Conservation (phyloP, 2,329 filamentous ascomycete genomes). For the Xylariaceae sp. region DNA sequence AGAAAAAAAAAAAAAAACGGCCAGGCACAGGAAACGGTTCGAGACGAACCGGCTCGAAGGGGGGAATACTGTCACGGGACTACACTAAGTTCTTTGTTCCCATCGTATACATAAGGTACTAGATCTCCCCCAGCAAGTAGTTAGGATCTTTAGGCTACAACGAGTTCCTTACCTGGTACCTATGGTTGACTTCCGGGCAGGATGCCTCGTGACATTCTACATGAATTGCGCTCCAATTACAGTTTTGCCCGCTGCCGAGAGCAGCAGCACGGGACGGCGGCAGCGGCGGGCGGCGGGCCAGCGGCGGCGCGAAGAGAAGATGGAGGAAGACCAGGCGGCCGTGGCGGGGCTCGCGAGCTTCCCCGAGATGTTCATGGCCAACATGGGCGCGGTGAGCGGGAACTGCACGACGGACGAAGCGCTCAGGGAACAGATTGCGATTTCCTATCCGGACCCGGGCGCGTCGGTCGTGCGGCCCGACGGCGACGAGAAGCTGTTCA, state of each 20-base stretch:
- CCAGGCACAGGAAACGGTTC: background rate
- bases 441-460: slow-evolving; percentile 58
- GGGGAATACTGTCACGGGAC: background rate
- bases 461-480: slow-evolving; percentile 38
- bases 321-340: background rate
- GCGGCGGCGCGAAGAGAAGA: background rate
- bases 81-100: too few species aligned
- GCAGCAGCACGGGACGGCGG: slow-evolving; percentile 8
- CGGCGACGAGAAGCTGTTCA: slow-evolving; percentile 26
- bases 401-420: slow-evolving; percentile 46
- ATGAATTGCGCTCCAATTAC: slow-evolving; percentile 66
- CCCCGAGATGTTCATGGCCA: slow-evolving; percentile 64
- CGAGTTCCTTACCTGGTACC: too few species aligned
- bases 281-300: slow-evolving; percentile 6
- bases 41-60: background rate
- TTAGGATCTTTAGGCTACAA: too few species aligned
- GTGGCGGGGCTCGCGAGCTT: slow-evolving; percentile 30
- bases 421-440: slow-evolving; percentile 30
- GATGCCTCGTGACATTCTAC: too few species aligned
- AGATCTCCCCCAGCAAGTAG: too few species aligned
- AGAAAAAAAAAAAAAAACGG: background rate
- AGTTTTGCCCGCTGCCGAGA: slow-evolving; percentile 33
- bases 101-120: too few species aligned
- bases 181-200: too few species aligned
- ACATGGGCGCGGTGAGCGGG: slow-evolving; percentile 39